Conservation (phyloP, 2,329 filamentous ascomycete species). For the Arthrobotrys conoides region DNA sequence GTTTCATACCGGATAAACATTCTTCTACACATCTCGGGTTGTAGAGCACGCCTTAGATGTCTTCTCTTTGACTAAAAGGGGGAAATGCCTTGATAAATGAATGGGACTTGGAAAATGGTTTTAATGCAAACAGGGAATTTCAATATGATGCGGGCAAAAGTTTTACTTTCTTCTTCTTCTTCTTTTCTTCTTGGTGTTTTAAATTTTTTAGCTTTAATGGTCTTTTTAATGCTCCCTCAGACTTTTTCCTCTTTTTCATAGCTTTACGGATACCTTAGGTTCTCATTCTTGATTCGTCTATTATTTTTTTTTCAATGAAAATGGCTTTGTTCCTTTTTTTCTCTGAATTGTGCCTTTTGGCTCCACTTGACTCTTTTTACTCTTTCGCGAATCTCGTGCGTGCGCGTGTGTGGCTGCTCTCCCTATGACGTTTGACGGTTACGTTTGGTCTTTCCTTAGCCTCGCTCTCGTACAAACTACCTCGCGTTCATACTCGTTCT, state of each 20-base stretch:
- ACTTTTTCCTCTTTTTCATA: neutral
- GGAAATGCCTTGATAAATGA: neutral
- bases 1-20: conserved; percentile 1
- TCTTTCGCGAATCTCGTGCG: neutral
- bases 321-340: conserved; percentile 1
- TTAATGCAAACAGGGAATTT: conserved; percentile 11
- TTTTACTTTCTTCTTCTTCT: neutral
- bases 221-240: conserved; percentile 18
- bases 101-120: neutral
- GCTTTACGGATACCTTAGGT: conserved; percentile 29
- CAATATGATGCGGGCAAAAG: conserved; percentile 6
- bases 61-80: neutral
- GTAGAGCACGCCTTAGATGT: conserved; percentile 52
- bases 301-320: conserved; percentile 17
- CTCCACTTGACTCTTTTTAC: neutral
- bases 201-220: conserved; percentile 8
- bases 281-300: neutral
- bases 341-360: conserved; percentile 8
- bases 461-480: neutral
- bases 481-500: conserved; percentile 10
- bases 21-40: conserved; percentile 40
- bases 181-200: conserved; percentile 5
- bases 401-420: conserved; percentile 3
- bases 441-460: neutral
- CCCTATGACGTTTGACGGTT: conserved; percentile 29